A percentile compares a stretch with the other conserved stretches of the same genome.
These are phyloP conservation scores for Geosiphon pyriformis DNA, from an alignment of 192 early-diverging fungal genomes.

Conservation along the genomic window DNA sequence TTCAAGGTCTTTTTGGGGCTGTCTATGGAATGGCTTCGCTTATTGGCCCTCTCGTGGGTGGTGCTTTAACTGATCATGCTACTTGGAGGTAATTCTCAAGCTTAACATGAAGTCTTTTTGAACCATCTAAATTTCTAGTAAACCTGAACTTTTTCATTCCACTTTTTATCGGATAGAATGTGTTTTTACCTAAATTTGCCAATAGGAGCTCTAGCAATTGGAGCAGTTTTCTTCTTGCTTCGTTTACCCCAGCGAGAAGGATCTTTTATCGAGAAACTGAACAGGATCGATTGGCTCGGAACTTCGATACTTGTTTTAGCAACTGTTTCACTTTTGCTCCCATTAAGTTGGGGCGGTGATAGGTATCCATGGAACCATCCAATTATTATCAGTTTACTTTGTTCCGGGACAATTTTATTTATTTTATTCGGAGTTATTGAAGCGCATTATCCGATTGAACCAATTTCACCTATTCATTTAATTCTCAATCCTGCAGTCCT, in stretches of 20 bases:
- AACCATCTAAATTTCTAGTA: not conserved
- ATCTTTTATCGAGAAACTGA: constrained; percentile 45
- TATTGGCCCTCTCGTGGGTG: constrained; percentile 54
- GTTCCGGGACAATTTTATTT: constrained; percentile 44
- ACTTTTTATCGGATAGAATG: constrained; percentile 33
- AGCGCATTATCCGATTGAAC: constrained; percentile 53
- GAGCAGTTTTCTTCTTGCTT: constrained; percentile 43
- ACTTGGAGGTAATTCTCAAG: constrained; percentile 41
- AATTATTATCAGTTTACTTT: constrained; percentile 49
- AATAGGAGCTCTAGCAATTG: constrained; percentile 44
- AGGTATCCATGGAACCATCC: constrained; percentile 62
- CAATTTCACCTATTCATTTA: constrained; percentile 62
- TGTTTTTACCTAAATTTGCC: constrained; percentile 56
- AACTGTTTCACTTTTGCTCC: constrained; percentile 56
- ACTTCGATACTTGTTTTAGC: constrained; percentile 45
- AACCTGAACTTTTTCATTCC: not conserved
- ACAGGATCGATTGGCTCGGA: constrained; percentile 60
- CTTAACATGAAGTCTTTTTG: not conserved
- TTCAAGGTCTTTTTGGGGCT: constrained; percentile 50
- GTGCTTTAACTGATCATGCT: constrained; percentile 50
- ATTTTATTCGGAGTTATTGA: constrained; percentile 58
- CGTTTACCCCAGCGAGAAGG: constrained; percentile 48
- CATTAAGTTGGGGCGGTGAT: constrained; percentile 70
- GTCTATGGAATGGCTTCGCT: constrained; percentile 48
- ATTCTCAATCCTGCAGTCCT: constrained; percentile 45